These are phyloP conservation scores for Candida takata DNA, from an alignment of 805 yeast species.

Conservation along the genomic window DNA sequence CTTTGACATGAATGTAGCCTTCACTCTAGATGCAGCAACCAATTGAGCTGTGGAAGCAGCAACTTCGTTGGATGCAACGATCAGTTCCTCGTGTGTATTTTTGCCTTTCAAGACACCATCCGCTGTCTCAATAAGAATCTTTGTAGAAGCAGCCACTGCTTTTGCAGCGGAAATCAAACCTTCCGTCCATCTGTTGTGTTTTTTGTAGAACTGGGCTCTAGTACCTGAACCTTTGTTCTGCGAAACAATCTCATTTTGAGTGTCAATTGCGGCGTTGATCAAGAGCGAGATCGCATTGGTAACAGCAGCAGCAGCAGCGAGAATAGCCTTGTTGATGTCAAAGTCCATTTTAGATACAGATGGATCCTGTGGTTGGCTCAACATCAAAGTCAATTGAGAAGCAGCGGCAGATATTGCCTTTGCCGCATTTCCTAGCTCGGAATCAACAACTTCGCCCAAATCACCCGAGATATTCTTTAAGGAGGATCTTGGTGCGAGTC, in stretches of 20 bases:
- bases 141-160: slow-evolving; percentile 79
- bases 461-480: slow-evolving; percentile 37
- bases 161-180: slow-evolving; percentile 87
- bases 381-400: slow-evolving; percentile 44
- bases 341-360: slow-evolving; percentile 47
- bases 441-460: slow-evolving; percentile 63
- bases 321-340: slow-evolving; percentile 68
- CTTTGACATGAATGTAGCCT: slow-evolving; percentile 68
- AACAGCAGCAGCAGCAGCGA: slow-evolving; percentile 72
- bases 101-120: slow-evolving; percentile 65
- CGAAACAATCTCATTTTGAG: slow-evolving; percentile 75
- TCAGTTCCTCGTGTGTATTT: slow-evolving; percentile 74
- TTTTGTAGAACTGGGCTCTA: slow-evolving; percentile 71
- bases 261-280: slow-evolving; percentile 68
- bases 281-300: slow-evolving; percentile 70
- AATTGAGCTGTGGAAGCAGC: slow-evolving; percentile 90
- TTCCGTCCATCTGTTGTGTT: slow-evolving; percentile 89
- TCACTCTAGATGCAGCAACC: slow-evolving; percentile 86
- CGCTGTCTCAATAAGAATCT: slow-evolving; percentile 74
- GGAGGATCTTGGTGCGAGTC: slow-evolving; percentile 39
- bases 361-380: slow-evolving; percentile 44
- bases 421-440: slow-evolving; percentile 69
- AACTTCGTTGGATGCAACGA: slow-evolving; percentile 87
- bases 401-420: slow-evolving; percentile 62
- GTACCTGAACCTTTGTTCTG: slow-evolving; percentile 61